Percentiles rank a stretch among this genome's conserved stretches.
phyloP scores from a whole-genome alignment of 2,329 filamentous ascomycete genomes.

The Trichothecium roseum region DNA sequence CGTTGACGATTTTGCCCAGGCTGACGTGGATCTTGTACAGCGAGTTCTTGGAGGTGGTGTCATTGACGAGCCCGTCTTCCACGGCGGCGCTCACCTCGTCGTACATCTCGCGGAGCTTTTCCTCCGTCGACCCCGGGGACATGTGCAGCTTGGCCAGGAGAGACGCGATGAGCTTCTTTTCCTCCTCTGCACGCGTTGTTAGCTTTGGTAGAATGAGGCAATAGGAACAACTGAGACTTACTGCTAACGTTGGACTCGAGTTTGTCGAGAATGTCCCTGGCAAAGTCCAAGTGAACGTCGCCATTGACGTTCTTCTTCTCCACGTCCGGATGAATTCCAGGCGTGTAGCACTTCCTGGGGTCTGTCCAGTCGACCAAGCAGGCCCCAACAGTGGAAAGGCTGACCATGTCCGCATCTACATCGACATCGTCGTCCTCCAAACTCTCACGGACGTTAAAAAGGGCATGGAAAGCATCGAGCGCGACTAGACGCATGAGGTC shows the following conservation, averaged over 20 bases:
- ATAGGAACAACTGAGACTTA: conserved; percentile 33
- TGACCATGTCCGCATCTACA: conserved; percentile 67
- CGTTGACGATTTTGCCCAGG: conserved; percentile 57
- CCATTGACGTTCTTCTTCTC: conserved; percentile 58
- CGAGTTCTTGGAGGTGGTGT: conserved; percentile 51
- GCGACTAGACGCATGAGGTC: conserved; percentile 67
- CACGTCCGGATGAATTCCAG: conserved; percentile 37
- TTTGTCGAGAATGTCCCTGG: conserved; percentile 65
- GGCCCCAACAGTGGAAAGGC: conserved; percentile 65
- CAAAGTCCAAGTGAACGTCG: conserved; percentile 72
- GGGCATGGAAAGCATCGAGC: conserved; percentile 62
- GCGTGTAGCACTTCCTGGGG: conserved; percentile 63
- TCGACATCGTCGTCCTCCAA: conserved; percentile 68
- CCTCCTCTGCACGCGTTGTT: conserved; percentile 51
- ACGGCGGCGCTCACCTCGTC: conserved; percentile 50
- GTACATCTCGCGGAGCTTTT: conserved; percentile 48
- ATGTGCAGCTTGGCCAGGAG: conserved; percentile 78
- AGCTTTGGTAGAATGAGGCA: conserved; percentile 9
- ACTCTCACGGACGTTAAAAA: conserved; percentile 63
- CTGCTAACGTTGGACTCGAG: conserved; percentile 56
- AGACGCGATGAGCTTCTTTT: conserved; percentile 70
- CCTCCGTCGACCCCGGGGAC: conserved; percentile 51
- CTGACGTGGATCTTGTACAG: conserved; percentile 59
- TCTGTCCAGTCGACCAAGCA: conserved; percentile 94
- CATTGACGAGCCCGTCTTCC: conserved; percentile 48